Conservation (phyloP, 2,329 filamentous ascomycete species). For the Botrytis cinerea region DNA sequence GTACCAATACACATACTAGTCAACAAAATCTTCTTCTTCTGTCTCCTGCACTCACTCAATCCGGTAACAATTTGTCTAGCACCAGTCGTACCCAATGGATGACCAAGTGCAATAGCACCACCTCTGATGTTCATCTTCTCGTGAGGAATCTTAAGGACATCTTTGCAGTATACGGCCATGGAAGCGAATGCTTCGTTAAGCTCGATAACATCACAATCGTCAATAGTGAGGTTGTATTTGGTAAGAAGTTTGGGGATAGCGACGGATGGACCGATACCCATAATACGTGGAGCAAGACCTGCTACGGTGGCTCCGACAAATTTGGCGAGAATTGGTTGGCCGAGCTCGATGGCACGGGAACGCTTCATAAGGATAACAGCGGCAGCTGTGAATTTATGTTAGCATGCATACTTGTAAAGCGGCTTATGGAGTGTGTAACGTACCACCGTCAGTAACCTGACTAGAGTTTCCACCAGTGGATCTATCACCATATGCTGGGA, state of each 20-base stretch:
- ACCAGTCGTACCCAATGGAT: slow-evolving; percentile 79
- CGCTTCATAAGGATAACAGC: slow-evolving; percentile 93
- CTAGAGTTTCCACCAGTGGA: slow-evolving; percentile 93
- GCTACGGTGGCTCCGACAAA: slow-evolving; percentile 90
- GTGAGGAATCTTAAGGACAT: slow-evolving; percentile 69
- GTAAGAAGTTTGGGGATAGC: slow-evolving; percentile 80
- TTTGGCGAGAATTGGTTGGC: slow-evolving; percentile 91
- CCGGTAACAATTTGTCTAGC: slow-evolving; percentile 85
- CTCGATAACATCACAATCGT: slow-evolving; percentile 88
- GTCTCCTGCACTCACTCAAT: slow-evolving; percentile 77
- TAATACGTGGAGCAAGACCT: slow-evolving; percentile 88
- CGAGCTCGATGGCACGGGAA: slow-evolving; percentile 80
- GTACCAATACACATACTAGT: slow-evolving; percentile 87
- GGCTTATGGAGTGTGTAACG: slow-evolving; percentile 35
- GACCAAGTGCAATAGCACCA: slow-evolving; percentile 80
- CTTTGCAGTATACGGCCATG: slow-evolving; percentile 93
- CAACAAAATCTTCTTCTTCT: slow-evolving; percentile 86
- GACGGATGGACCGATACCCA: slow-evolving; percentile 85
- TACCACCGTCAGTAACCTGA: slow-evolving; percentile 89
- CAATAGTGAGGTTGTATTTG: slow-evolving; percentile 74
- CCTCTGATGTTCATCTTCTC: slow-evolving; percentile 80
- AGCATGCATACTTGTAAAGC: not conserved
- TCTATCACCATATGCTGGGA: slow-evolving; percentile 82
- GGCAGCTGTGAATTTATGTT: slow-evolving; percentile 56
- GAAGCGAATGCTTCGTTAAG: slow-evolving; percentile 97